Evolutionary conservation across 169 alveolate genomes (phyloP).

Genomic region (Plasmodium gaboni): DNA sequence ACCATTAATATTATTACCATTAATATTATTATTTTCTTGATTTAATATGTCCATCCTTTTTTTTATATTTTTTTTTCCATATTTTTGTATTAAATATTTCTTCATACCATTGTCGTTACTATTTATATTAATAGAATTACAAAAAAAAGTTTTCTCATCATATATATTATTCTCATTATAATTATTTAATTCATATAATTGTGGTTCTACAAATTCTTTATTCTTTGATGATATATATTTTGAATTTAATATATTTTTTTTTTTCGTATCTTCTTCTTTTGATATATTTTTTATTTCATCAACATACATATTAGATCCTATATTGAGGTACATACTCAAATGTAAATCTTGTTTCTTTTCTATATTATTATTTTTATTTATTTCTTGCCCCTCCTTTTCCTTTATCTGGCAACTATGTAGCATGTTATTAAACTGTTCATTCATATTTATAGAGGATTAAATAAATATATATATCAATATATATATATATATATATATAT

Average conservation of each 20-base stretch:
- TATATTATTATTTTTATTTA: constrained; percentile 6
- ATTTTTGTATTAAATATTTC: not conserved
- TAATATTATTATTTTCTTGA: not conserved
- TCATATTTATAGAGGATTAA: not conserved
- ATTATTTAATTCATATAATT: too few species aligned
- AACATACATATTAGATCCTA: too few species aligned
- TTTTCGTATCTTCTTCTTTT: too few species aligned
- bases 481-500: constrained; percentile 13
- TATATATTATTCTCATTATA: too few species aligned
- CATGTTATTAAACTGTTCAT: constrained; percentile 2
- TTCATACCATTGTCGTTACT: not conserved
- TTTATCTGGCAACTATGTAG: not conserved
- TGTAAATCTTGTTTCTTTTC: not conserved
- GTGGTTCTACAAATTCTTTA: too few species aligned
- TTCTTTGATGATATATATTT: too few species aligned
- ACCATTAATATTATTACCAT: too few species aligned
- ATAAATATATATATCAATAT: not conserved
- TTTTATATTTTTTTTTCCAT: not conserved
- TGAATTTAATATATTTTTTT: too few species aligned
- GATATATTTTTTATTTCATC: too few species aligned
- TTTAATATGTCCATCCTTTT: not conserved
- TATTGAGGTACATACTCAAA: too few species aligned
- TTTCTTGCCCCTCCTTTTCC: not conserved
- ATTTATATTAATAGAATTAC: not conserved
- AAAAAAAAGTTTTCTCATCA: not conserved